Percentiles rank a stretch among this genome's conserved stretches.
phyloP scores from a whole-genome alignment of 371 early-diverging fungal species.

The Mucor velutinosus region DNA sequence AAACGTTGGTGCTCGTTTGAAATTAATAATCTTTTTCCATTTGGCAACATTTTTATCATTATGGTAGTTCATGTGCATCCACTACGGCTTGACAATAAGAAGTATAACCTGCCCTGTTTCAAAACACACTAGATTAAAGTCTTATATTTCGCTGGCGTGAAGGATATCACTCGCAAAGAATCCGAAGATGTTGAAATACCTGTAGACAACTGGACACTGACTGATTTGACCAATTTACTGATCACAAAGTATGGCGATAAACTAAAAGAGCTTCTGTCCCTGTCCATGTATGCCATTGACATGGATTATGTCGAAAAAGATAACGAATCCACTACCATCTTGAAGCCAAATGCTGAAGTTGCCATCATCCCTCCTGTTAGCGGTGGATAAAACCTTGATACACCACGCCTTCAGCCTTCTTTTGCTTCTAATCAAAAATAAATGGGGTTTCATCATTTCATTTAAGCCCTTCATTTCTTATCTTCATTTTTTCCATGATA shows the following conservation, averaged over 20 bases:
- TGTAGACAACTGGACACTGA: conserved; percentile 23
- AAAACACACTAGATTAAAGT: conserved; percentile 35
- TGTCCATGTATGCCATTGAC: conserved; percentile 68
- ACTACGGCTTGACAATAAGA: background rate
- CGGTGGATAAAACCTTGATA: conserved; percentile 57
- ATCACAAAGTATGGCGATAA: conserved; percentile 41
- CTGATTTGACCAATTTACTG: conserved; percentile 34
- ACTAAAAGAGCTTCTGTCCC: conserved; percentile 43
- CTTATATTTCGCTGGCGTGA: conserved; percentile 66
- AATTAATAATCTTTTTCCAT: background rate
- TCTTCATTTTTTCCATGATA: background rate
- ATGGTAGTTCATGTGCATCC: background rate
- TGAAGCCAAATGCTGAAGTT: conserved; percentile 61
- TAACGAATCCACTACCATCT: conserved; percentile 21
- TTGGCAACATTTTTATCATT: background rate
- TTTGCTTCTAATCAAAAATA: conserved; percentile 78
- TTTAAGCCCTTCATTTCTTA: background rate
- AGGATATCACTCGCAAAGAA: conserved; percentile 54
- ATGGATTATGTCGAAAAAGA: conserved; percentile 66
- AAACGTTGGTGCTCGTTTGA: background rate
- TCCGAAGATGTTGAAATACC: conserved; percentile 42
- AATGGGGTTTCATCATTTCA: conserved; percentile 9
- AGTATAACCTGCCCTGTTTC: background rate
- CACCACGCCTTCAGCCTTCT: background rate
- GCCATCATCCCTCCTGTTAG: conserved; percentile 81